A percentile compares a stretch with the other conserved stretches of the same genome.
Conservation (phyloP, 768 basidiomycete species). For the Serendipita sp. region DNA sequence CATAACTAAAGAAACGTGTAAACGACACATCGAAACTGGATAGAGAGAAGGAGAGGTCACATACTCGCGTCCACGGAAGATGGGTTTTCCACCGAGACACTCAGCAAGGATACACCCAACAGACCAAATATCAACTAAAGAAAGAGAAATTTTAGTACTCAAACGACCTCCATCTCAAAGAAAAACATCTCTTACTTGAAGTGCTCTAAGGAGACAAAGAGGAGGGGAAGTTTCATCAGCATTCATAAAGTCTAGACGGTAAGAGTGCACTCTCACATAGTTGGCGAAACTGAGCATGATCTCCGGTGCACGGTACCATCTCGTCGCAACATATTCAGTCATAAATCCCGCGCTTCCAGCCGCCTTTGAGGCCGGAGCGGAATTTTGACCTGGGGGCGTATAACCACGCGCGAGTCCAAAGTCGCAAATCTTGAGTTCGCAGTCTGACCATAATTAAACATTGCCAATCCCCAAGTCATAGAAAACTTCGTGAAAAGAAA, state of each 20-base stretch:
- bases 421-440: slow-evolving; percentile 96
- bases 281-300: slow-evolving; percentile 97
- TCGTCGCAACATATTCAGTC: slow-evolving; percentile 98
- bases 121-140: slow-evolving; percentile 73
- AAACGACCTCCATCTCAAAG: not conserved
- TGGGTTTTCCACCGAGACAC: slow-evolving; percentile 80
- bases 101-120: slow-evolving; percentile 93
- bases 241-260: not conserved
- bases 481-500: slow-evolving; percentile 25
- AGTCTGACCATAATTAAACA: slow-evolving; percentile 37
- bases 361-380: slow-evolving; percentile 40
- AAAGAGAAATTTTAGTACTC: not conserved
- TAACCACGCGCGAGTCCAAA: slow-evolving; percentile 94
- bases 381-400: slow-evolving; percentile 41
- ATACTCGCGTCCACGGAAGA: slow-evolving; percentile 94
- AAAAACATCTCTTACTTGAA: slow-evolving; percentile 6
- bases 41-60: slow-evolving; percentile 17
- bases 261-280: slow-evolving; percentile 40
- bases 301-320: slow-evolving; percentile 97
- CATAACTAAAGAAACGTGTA: slow-evolving; percentile 42
- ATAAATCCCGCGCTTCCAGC: slow-evolving; percentile 69
- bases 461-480: slow-evolving; percentile 54
- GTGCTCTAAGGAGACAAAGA: slow-evolving; percentile 6
- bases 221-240: not conserved
- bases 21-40: too few species aligned